Conservation (phyloP, 768 basidiomycete species). For the Tubosaeta brunneosetosa region DNA sequence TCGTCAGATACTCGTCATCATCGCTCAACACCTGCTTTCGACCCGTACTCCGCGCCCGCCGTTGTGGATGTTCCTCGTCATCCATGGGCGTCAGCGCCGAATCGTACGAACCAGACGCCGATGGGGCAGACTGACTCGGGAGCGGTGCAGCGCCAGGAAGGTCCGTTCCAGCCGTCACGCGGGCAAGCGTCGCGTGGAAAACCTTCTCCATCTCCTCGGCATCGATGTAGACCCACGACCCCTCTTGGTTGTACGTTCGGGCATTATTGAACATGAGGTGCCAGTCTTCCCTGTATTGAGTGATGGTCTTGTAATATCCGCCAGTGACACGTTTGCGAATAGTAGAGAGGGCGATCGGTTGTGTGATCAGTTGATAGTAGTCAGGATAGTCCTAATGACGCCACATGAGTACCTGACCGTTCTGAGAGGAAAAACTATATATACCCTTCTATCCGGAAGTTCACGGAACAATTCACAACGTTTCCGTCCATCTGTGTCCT, state of each 20-base stretch:
- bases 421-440: constrained; percentile 12
- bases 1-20: constrained; percentile 56
- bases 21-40: constrained; percentile 76
- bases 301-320: constrained; percentile 68
- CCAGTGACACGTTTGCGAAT: constrained; percentile 73
- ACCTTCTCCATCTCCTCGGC: constrained; percentile 93
- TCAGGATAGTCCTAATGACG: constrained; percentile 76
- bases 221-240: constrained; percentile 91
- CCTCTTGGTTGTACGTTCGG: constrained; percentile 89
- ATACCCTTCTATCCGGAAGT: constrained; percentile 72
- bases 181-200: constrained; percentile 68
- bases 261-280: constrained; percentile 93
- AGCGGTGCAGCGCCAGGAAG: constrained; percentile 65
- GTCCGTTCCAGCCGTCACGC: constrained; percentile 59
- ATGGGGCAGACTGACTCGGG: constrained; percentile 22
- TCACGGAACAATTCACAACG: constrained; percentile 87
- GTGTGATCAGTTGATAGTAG: constrained; percentile 84
- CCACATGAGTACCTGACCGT: constrained; percentile 9
- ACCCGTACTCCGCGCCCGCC: constrained; percentile 53
- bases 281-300: constrained; percentile 74
- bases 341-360: constrained; percentile 83
- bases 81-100: constrained; percentile 78
- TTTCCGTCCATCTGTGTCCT: constrained; percentile 69
- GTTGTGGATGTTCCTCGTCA: constrained; percentile 64
- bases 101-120: constrained; percentile 49